Percentiles rank a stretch among this genome's conserved stretches.
phyloP scores from a whole-genome alignment of 768 basidiomycete genomes.

The Hericium coralloides region DNA sequence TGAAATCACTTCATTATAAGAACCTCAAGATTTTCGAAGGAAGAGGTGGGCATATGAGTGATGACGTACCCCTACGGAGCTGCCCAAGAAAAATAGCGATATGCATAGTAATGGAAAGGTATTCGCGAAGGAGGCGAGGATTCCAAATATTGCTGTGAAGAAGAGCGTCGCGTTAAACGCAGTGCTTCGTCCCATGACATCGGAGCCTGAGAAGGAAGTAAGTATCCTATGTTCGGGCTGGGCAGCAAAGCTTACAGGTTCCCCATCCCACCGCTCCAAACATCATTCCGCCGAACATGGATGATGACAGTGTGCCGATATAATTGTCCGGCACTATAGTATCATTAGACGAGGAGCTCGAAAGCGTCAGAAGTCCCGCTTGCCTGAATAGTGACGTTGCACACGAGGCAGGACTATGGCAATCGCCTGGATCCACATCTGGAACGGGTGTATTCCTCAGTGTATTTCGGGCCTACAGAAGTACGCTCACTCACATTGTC shows the following conservation, averaged over 20 bases:
- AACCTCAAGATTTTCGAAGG: neutral
- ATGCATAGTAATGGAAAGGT: constrained; percentile 65
- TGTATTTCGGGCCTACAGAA: neutral
- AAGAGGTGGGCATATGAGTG: constrained; percentile 1
- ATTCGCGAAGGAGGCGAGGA: constrained; percentile 64
- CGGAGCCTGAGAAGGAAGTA: constrained; percentile 46
- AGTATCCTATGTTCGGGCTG: neutral
- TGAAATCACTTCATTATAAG: no score
- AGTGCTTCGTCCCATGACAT: constrained; percentile 77
- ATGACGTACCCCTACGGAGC: constrained; percentile 75
- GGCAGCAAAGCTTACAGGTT: constrained; percentile 46
- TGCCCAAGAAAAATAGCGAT: constrained; percentile 81
- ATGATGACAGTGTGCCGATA: constrained; percentile 77
- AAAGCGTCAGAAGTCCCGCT: constrained; percentile 16
- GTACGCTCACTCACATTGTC: constrained; percentile 58
- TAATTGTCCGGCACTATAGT: constrained; percentile 56
- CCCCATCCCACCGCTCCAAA: constrained; percentile 89
- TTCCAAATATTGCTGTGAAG: constrained; percentile 83
- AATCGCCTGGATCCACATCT: constrained; percentile 93
- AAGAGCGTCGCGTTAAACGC: constrained; percentile 92
- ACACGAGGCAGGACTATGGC: constrained; percentile 96
- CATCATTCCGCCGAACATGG: constrained; percentile 98
- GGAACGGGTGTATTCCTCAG: neutral
- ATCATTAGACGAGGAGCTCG: constrained; percentile 5
- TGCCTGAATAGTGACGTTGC: constrained; percentile 79